Conservation (phyloP, 306 rosid genomes). For the Gillenia trifoliata region DNA sequence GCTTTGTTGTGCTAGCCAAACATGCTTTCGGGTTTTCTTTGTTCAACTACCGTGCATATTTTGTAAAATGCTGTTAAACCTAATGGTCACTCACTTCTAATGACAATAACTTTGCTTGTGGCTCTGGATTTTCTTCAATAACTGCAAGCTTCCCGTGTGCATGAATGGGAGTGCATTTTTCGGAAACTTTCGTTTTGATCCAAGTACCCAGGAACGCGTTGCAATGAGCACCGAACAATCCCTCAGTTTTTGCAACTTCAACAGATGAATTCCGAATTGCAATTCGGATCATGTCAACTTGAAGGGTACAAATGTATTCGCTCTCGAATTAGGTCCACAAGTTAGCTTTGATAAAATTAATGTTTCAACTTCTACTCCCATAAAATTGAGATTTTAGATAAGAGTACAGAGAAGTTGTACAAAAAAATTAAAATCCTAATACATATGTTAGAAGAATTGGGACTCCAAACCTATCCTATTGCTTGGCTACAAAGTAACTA, state of each 20-base stretch:
- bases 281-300: not conserved
- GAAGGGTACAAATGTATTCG: not conserved
- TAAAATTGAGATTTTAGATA: not conserved
- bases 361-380: not conserved
- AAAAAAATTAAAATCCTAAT: not conserved
- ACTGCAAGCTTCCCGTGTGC: not conserved
- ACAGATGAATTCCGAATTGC: not conserved
- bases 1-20: not conserved
- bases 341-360: not conserved
- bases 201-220: no score
- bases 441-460: not conserved
- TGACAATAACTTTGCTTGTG: not conserved
- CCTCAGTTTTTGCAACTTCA: not conserved
- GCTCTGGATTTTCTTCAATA: not conserved
- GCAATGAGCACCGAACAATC: no score
- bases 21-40: no score
- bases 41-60: not conserved
- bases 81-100: not conserved
- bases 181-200: no score
- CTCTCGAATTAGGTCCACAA: not conserved
- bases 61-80: not conserved
- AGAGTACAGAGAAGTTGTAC: not conserved
- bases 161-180: no score
- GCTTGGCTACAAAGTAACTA: not conserved
- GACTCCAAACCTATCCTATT: not conserved